These are phyloP conservation scores for Pelomyxa schiedti DNA, from an alignment of 78 protist species.

Conservation along the genomic window DNA sequence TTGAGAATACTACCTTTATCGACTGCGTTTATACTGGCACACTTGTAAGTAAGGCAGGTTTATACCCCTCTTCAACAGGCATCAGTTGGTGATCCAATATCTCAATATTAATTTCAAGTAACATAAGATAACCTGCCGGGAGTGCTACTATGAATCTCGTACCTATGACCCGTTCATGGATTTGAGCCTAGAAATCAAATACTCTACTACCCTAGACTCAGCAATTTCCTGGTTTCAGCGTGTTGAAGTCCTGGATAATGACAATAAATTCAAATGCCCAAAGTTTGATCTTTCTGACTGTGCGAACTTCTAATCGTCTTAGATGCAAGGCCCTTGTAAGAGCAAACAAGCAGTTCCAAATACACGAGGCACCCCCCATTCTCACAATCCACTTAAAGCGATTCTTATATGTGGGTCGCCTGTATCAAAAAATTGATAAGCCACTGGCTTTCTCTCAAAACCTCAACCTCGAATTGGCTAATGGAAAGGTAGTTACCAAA, in stretches of 20 bases:
- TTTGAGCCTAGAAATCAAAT: slow-evolving; percentile 43
- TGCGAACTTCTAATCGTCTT: background rate
- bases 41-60: background rate
- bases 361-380: slow-evolving; percentile 38
- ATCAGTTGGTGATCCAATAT: too few species aligned
- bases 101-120: too few species aligned
- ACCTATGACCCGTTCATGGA: slow-evolving; percentile 82
- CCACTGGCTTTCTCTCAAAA: slow-evolving; percentile 17
- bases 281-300: slow-evolving; percentile 1
- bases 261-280: slow-evolving; percentile 70
- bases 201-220: slow-evolving; percentile 4
- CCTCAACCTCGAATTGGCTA: slow-evolving; percentile 21
- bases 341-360: slow-evolving; percentile 26
- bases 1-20: background rate
- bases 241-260: slow-evolving; percentile 57
- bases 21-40: background rate
- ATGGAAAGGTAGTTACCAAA: background rate
- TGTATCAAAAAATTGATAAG: slow-evolving; percentile 37
- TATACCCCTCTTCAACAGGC: too few species aligned
- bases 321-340: slow-evolving; percentile 34
- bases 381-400: slow-evolving; percentile 51
- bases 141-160: slow-evolving; percentile 48
- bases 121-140: slow-evolving; percentile 53
- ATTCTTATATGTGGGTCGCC: slow-evolving; percentile 21
- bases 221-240: slow-evolving; percentile 50